Conservation (phyloP, 306 rosid genomes). For the Cicer arietinum region DNA sequence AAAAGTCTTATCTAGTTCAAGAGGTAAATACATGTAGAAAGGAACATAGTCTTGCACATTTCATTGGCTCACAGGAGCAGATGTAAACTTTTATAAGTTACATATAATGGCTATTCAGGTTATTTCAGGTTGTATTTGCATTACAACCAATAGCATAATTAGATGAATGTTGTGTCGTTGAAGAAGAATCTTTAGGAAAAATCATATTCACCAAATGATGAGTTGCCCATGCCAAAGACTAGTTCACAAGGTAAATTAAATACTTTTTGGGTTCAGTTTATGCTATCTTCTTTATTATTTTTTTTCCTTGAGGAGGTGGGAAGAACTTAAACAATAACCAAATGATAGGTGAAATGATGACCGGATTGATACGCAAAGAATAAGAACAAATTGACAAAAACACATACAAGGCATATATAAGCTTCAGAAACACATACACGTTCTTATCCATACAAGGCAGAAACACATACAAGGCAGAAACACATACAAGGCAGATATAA, state of each 20-base stretch:
- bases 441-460: too few relatives aligned
- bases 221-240: too few relatives aligned
- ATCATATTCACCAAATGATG: constrained; percentile 13
- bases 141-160: too few relatives aligned
- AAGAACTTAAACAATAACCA: constrained; percentile 22
- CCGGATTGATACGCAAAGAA: background rate
- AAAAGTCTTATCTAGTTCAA: too few relatives aligned
- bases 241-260: too few relatives aligned
- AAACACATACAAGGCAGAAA: too few relatives aligned
- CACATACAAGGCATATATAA: constrained; percentile 7
- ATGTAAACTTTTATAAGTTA: constrained; percentile 16
- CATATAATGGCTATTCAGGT: too few relatives aligned
- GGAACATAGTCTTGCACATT: background rate
- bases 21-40: background rate
- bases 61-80: background rate
- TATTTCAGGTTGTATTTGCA: too few relatives aligned
- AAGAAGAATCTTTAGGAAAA: background rate
- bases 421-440: background rate
- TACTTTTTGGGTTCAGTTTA: too few relatives aligned
- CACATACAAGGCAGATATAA: too few relatives aligned
- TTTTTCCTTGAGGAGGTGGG: background rate
- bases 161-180: too few relatives aligned
- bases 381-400: constrained; percentile 19
- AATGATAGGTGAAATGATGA: constrained; percentile 43
- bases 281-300: too few relatives aligned